Base-by-base conservation (phyloP, 768 basidiomycete species). In the Vararia minispora region DNA sequence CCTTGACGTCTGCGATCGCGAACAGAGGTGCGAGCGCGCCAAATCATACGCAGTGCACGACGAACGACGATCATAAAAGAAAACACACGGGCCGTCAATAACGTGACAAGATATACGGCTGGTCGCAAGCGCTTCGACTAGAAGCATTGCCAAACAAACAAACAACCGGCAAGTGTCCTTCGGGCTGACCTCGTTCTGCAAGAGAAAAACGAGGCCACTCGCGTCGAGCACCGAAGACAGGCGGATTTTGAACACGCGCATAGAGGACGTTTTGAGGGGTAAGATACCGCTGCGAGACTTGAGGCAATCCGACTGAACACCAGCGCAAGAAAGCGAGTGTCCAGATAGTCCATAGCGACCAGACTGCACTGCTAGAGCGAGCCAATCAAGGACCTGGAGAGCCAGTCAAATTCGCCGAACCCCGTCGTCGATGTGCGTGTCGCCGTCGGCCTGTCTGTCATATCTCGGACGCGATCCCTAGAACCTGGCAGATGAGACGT, bases 1-100 rank as follows among this genome's bases (percentile, higher is more conserved):
- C 92, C 82, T 98, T 97, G 64, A 98, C 92, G 70, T 95, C 94
- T 95, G 64, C 51, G 47, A 44, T 58, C 52, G 51, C 42, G 45
- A 36, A 21, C 33, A 41, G 41, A 51, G 42, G 48, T 42, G 55
- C 34, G 34, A 46, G 36, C 30, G 45, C 53, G 44, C 46, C 33
- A 50, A 48, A 37, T 39, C 43, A 49, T 34, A 44, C 46, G 44
- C 35, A 44, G 46, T 47, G 50, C 46, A n/a, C 47, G 45, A 46
- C 43, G 47, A 50, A 44, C 39, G 44, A 43, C 50, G 53, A 54
- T 56, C 49, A 49, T 52, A 54, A 54, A 55, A 52, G 59, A 49
- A 63, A 43, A 63, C 53, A 56, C 53, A 59, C 52, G 53, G 56
- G 60, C 56, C 65, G 69, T 71, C 63, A 69, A 71, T 62, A 69